Evolutionary conservation across 805 yeast species (phyloP).

Genomic region (Debaryomyces castellii): DNA sequence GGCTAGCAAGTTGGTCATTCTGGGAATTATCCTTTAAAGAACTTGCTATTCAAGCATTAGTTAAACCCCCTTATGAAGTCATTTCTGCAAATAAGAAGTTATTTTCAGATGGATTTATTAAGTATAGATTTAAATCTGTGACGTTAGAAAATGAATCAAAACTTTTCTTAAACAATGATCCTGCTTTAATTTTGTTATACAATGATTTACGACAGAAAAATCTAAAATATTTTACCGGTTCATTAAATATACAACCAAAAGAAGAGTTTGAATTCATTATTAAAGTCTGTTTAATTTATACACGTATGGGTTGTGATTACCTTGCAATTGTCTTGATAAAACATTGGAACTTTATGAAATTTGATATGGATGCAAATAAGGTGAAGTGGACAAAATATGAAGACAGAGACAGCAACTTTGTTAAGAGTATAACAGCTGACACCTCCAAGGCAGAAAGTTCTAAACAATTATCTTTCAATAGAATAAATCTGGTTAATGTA

Average conservation of each 20-base stretch:
- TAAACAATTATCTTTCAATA: background rate
- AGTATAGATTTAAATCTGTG: conserved; percentile 11
- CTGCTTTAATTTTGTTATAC: conserved; percentile 71
- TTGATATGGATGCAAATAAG: conserved; percentile 8
- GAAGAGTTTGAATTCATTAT: conserved; percentile 63
- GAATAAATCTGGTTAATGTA: background rate
- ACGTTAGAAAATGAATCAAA: conserved; percentile 16
- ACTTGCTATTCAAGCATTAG: conserved; percentile 60
- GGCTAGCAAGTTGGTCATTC: conserved; percentile 80
- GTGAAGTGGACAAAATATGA: conserved; percentile 4
- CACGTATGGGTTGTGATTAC: conserved; percentile 90
- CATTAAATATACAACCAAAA: conserved; percentile 39
- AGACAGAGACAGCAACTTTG: background rate
- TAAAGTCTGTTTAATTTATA: conserved; percentile 64
- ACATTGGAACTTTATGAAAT: conserved; percentile 61
- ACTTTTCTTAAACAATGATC: conserved; percentile 68
- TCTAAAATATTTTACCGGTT: conserved; percentile 49
- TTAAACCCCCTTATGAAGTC: conserved; percentile 50
- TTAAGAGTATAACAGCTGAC: background rate
- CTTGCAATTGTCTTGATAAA: conserved; percentile 60
- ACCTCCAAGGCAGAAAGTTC: background rate
- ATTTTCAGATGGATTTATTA: conserved; percentile 21
- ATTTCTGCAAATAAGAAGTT: conserved; percentile 16
- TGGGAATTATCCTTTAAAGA: conserved; percentile 54
- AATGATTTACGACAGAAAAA: conserved; percentile 56